Percentiles rank a stretch among this genome's conserved stretches.
These are phyloP conservation scores for Dactylellina leptospora DNA, from an alignment of 2,329 filamentous ascomycete species.

Conservation along the genomic window DNA sequence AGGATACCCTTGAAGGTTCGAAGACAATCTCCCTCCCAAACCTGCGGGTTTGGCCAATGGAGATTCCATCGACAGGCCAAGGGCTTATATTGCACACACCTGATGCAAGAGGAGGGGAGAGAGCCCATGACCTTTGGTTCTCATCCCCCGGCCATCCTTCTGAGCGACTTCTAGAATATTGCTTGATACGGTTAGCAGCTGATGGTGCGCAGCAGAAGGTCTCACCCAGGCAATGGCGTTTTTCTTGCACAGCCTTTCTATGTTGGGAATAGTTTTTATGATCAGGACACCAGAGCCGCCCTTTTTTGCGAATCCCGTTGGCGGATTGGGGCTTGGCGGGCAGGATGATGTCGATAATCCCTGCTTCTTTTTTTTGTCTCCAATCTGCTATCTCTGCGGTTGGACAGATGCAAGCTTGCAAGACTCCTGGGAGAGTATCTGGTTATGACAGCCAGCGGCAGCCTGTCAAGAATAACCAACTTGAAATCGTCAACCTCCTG, in stretches of 20 bases:
- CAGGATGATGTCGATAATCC: not conserved
- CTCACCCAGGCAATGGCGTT: not conserved
- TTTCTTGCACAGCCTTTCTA: constrained; percentile 29
- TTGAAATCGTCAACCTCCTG: no score
- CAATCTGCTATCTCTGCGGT: not conserved
- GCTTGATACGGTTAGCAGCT: constrained; percentile 23
- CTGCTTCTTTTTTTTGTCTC: not conserved
- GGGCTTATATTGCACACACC: not conserved
- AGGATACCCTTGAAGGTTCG: not conserved
- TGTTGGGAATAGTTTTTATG: constrained; percentile 12
- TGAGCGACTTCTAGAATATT: constrained; percentile 40
- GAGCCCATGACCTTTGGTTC: not conserved
- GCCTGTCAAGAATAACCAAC: not conserved
- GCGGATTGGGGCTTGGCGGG: not conserved
- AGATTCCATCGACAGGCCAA: not conserved
- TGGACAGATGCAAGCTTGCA: not conserved
- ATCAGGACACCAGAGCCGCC: constrained; percentile 28
- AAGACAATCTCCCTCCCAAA: not conserved
- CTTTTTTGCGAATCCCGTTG: no score
- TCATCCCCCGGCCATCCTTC: constrained; percentile 1
- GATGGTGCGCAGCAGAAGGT: not conserved
- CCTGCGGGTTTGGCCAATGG: not conserved
- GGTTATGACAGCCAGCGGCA: not conserved
- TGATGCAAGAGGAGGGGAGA: constrained; percentile 2
- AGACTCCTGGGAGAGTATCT: not conserved